Evolutionary conservation across 2,329 filamentous ascomycete species (phyloP).

Genomic region (Trichophyton benhamiae): DNA sequence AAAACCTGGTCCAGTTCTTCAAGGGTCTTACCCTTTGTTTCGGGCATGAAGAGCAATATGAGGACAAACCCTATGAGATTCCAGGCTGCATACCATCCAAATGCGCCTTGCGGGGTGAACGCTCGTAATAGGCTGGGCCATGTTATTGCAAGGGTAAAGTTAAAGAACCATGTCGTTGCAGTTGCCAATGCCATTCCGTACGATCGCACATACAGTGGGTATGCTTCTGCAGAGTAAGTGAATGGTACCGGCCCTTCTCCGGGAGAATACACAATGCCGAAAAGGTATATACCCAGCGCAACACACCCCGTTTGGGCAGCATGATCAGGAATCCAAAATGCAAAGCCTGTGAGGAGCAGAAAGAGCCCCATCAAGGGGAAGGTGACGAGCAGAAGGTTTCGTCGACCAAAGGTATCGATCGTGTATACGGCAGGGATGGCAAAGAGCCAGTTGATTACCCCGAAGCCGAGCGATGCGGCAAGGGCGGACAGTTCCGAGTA

Average conservation of each 20-base stretch:
- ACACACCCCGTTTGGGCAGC: slow-evolving; percentile 30
- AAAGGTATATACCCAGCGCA: slow-evolving; percentile 34
- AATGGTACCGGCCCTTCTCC: slow-evolving; percentile 55
- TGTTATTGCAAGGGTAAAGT: slow-evolving; percentile 41
- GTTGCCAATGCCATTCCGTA: slow-evolving; percentile 53
- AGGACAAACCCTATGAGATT: slow-evolving; percentile 36
- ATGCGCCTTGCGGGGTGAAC: slow-evolving; percentile 41
- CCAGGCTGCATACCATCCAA: slow-evolving; percentile 39
- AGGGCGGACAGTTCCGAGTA: slow-evolving; percentile 42
- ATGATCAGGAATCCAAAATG: slow-evolving; percentile 38
- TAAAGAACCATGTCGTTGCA: slow-evolving; percentile 50
- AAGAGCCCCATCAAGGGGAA: slow-evolving; percentile 51
- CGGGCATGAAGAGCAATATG: slow-evolving; percentile 32
- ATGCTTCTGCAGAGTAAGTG: slow-evolving; percentile 55
- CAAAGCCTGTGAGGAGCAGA: slow-evolving; percentile 42
- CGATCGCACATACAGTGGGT: slow-evolving; percentile 50
- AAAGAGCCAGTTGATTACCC: slow-evolving; percentile 53
- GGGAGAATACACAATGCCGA: slow-evolving; percentile 38
- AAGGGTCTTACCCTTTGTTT: slow-evolving; percentile 32
- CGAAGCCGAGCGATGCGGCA: slow-evolving; percentile 47
- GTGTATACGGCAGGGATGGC: slow-evolving; percentile 52
- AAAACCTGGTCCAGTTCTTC: slow-evolving; percentile 44
- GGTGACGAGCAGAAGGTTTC: slow-evolving; percentile 50
- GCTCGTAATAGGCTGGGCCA: slow-evolving; percentile 40
- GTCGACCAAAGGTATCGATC: slow-evolving; percentile 56